phyloP scores from a whole-genome alignment of 345 rosid genomes.

The Syzygium jambos region DNA sequence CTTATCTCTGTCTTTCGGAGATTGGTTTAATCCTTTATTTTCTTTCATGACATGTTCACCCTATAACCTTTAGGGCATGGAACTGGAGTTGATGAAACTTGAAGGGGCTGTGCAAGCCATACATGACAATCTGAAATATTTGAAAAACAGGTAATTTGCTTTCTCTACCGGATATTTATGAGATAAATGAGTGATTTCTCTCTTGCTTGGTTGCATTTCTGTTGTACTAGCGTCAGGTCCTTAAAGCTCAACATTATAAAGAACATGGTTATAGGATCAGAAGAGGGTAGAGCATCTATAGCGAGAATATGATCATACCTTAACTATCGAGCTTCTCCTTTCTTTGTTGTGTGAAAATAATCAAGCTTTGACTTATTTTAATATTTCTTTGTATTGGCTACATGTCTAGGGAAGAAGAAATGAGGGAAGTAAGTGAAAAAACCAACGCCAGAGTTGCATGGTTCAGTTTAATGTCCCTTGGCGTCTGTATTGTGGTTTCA shows the following conservation, averaged over 20 bases:
- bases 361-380: neutral
- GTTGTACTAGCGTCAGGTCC: neutral
- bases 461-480: slow-evolving; percentile 70
- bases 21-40: neutral
- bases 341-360: neutral
- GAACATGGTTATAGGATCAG: neutral
- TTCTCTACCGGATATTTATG: neutral
- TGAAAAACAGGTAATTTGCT: slow-evolving; percentile 44
- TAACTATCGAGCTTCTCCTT: neutral
- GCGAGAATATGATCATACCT: neutral
- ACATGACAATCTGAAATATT: slow-evolving; percentile 41
- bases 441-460: slow-evolving; percentile 73
- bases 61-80: slow-evolving; percentile 57
- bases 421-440: slow-evolving; percentile 66
- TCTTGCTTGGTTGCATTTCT: neutral
- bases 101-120: slow-evolving; percentile 56
- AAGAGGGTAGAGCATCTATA: neutral
- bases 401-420: slow-evolving; percentile 56
- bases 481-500: slow-evolving; percentile 46
- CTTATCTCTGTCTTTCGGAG: neutral
- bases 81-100: slow-evolving; percentile 72
- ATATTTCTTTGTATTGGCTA: neutral
- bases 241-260: neutral
- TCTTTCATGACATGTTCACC: neutral
- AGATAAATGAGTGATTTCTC: neutral